Conservation (phyloP, 2,329 filamentous ascomycete genomes). For the Botrytis elliptica region DNA sequence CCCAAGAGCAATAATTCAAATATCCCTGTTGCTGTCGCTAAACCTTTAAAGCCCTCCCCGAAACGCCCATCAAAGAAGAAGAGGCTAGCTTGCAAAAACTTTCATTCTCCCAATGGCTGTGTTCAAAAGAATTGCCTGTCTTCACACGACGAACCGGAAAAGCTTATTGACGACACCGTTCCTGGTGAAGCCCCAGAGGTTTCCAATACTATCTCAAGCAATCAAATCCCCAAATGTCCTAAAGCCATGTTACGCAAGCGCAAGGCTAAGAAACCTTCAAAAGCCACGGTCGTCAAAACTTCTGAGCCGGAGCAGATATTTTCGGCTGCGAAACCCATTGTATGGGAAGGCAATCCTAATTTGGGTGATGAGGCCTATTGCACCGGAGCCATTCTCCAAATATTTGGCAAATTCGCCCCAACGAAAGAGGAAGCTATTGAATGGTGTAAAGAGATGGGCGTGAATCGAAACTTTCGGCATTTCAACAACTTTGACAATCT, state of each 20-base stretch:
- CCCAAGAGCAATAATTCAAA: background rate
- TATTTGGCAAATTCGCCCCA: background rate
- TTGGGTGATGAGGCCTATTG: background rate
- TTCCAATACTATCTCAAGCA: background rate
- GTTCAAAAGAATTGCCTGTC: background rate
- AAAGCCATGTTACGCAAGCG: background rate
- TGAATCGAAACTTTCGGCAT: background rate
- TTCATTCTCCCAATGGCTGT: background rate
- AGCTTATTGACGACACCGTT: slow-evolving; percentile 1
- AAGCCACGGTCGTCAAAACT: background rate
- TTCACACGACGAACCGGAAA: background rate
- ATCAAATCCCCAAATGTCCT: background rate
- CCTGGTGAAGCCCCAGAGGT: background rate
- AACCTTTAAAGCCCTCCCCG: background rate
- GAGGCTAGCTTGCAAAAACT: background rate
- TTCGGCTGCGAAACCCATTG: background rate
- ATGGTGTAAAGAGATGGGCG: slow-evolving; percentile 12
- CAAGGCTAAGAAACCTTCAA: background rate
- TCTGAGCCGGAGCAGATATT: background rate
- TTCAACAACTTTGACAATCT: background rate
- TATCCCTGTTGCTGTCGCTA: background rate
- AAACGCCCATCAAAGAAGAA: background rate
- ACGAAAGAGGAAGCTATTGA: background rate
- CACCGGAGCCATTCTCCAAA: background rate
- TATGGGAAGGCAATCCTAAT: background rate